phyloP scores from a whole-genome alignment of 805 yeast genomes.

The Pichia eremophila region DNA sequence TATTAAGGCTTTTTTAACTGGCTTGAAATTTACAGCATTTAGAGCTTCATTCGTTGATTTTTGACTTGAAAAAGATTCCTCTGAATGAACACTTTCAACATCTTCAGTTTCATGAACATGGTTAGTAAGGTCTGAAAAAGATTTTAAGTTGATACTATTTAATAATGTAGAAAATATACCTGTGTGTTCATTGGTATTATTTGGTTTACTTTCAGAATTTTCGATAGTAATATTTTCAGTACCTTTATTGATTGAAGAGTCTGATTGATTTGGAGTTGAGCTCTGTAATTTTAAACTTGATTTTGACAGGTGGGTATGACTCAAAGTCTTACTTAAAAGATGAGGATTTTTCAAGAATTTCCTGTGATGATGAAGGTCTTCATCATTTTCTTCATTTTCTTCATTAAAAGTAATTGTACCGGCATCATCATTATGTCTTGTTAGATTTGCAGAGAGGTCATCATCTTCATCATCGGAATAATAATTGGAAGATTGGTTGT shows the following conservation, averaged over 20 bases:
- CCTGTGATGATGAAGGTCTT: background rate
- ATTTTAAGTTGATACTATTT: constrained; percentile 21
- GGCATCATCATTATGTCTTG: background rate
- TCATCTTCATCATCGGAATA: background rate
- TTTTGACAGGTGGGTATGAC: background rate
- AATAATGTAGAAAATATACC: constrained; percentile 22
- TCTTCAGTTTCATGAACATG: background rate
- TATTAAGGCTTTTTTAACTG: constrained; percentile 37
- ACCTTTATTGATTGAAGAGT: background rate
- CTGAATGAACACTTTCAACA: constrained; percentile 7
- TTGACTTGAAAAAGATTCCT: constrained; percentile 1
- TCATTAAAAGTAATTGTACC: background rate
- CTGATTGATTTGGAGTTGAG: constrained; percentile 5
- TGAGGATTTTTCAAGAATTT: background rate
- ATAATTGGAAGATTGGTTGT: background rate
- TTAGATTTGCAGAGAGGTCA: background rate
- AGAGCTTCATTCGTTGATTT: background rate
- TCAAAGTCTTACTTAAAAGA: background rate
- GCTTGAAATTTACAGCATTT: constrained; percentile 35
- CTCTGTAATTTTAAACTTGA: background rate
- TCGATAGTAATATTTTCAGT: background rate
- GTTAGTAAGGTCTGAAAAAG: constrained; percentile 12
- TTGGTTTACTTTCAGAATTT: background rate
- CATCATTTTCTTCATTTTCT: background rate
- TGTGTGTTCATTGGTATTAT: background rate